Conservation (phyloP, 1,139 yeast genomes). For the Saccharomyces uvarum region DNA sequence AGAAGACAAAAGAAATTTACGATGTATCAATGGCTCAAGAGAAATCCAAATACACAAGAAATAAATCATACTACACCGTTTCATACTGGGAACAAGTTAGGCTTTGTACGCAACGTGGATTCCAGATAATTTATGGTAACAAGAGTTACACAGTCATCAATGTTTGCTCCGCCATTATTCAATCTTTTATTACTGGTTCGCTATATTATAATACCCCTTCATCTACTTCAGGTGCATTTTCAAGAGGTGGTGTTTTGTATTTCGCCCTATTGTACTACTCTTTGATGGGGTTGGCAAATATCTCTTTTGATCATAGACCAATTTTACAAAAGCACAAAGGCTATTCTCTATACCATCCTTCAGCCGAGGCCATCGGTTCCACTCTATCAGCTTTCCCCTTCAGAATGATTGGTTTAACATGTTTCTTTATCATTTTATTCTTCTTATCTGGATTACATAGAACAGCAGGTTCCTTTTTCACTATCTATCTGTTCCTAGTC, state of each 20-base stretch:
- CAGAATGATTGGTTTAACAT: slow-evolving; percentile 38
- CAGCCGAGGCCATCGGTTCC: slow-evolving; percentile 50
- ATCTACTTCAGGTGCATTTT: slow-evolving; percentile 44
- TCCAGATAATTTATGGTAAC: slow-evolving; percentile 46
- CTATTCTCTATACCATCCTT: slow-evolving; percentile 50
- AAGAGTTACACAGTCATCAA: slow-evolving; percentile 43
- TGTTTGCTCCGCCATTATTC: slow-evolving; percentile 41
- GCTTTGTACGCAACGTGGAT: slow-evolving; percentile 42
- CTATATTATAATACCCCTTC: slow-evolving; percentile 39
- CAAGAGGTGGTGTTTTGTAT: slow-evolving; percentile 52
- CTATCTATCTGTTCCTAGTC: slow-evolving; percentile 40
- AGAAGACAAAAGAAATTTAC: slow-evolving; percentile 35
- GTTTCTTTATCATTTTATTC: slow-evolving; percentile 42
- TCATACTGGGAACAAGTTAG: slow-evolving; percentile 41
- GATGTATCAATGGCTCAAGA: slow-evolving; percentile 37
- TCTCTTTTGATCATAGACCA: slow-evolving; percentile 45
- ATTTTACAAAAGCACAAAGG: slow-evolving; percentile 50
- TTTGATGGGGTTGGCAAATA: slow-evolving; percentile 49
- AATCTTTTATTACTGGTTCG: slow-evolving; percentile 45
- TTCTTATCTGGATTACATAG: slow-evolving; percentile 45
- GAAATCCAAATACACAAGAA: slow-evolving; percentile 34
- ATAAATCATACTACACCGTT: slow-evolving; percentile 42
- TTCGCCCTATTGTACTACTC: slow-evolving; percentile 48
- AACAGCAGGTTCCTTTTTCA: slow-evolving; percentile 50
- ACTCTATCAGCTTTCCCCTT: slow-evolving; percentile 44